phyloP scores from a whole-genome alignment of 441 rosid genomes.

The Kokia cookei region DNA sequence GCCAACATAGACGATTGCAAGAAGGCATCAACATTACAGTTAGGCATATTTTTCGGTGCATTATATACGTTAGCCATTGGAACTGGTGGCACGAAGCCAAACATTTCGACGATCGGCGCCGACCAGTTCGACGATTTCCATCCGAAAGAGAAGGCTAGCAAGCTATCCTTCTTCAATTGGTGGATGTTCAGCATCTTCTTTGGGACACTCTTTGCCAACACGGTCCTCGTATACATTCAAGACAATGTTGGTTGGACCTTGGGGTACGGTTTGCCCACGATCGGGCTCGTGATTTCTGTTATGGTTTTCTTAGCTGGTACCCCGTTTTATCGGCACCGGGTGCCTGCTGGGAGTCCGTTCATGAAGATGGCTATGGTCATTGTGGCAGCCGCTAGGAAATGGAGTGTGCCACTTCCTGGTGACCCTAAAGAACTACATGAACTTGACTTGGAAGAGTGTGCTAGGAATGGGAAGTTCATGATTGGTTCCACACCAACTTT shows the following conservation, averaged over 20 bases:
- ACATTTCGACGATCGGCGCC: slow-evolving; percentile 86
- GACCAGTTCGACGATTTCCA: slow-evolving; percentile 91
- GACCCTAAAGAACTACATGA: slow-evolving; percentile 53
- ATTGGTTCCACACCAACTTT: slow-evolving; percentile 60
- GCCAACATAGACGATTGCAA: slow-evolving; percentile 34
- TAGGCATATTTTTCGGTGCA: slow-evolving; percentile 62
- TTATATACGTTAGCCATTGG: slow-evolving; percentile 70
- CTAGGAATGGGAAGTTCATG: slow-evolving; percentile 38
- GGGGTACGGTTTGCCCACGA: slow-evolving; percentile 74
- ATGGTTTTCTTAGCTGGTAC: slow-evolving; percentile 63
- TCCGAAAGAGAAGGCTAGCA: slow-evolving; percentile 60
- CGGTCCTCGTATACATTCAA: slow-evolving; percentile 71
- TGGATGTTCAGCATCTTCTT: slow-evolving; percentile 94
- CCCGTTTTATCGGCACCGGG: slow-evolving; percentile 63
- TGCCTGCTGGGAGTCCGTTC: slow-evolving; percentile 73
- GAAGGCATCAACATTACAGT: slow-evolving; percentile 47
- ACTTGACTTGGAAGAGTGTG: slow-evolving; percentile 48
- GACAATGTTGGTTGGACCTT: slow-evolving; percentile 85
- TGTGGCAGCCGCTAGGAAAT: slow-evolving; percentile 59
- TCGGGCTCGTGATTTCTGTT: slow-evolving; percentile 58
- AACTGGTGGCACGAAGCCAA: slow-evolving; percentile 90
- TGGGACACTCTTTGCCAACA: slow-evolving; percentile 88
- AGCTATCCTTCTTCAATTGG: slow-evolving; percentile 96
- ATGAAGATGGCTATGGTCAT: slow-evolving; percentile 70
- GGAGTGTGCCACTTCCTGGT: slow-evolving; percentile 33